Percentiles rank a stretch among this genome's conserved stretches.
These are phyloP conservation scores for Talaromyces sp. DNA, from an alignment of 2,329 filamentous ascomycete genomes.

Conservation along the genomic window DNA sequence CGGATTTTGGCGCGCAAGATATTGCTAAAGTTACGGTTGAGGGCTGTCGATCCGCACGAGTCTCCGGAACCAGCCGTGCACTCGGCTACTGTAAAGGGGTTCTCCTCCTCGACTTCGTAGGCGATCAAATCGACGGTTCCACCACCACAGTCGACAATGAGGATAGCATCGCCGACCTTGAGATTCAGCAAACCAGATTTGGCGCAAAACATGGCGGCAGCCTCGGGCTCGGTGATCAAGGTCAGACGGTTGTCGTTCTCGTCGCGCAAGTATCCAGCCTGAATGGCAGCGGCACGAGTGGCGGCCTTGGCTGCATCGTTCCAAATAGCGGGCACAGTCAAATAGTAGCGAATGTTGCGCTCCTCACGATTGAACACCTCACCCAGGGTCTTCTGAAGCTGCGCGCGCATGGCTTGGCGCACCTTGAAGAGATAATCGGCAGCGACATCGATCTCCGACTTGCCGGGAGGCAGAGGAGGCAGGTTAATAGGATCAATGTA, in stretches of 20 bases:
- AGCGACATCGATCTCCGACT: constrained; percentile 98
- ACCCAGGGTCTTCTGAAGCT: constrained; percentile 90
- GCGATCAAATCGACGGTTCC: constrained; percentile 98
- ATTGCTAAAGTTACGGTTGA: constrained; percentile 98
- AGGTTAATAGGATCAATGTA: constrained; percentile 99
- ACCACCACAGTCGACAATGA: constrained; percentile 97
- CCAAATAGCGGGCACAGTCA: constrained; percentile 99
- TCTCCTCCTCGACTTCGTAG: constrained; percentile 97
- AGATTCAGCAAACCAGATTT: constrained; percentile 94
- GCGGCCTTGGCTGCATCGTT: constrained; percentile 98
- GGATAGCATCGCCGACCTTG: constrained; percentile 96
- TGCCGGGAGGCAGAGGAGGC: constrained; percentile 90
- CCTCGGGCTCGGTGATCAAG: constrained; percentile 92
- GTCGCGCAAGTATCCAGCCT: constrained; percentile 92
- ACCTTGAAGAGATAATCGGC: constrained; percentile 98
- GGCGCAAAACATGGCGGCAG: constrained; percentile 93
- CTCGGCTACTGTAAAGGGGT: constrained; percentile 92
- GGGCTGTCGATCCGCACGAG: constrained; percentile 94
- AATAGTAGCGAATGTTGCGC: constrained; percentile 94
- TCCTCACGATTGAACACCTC: constrained; percentile 98
- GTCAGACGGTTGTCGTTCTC: constrained; percentile 97
- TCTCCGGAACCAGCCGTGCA: constrained; percentile 96
- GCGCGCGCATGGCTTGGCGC: constrained; percentile 91
- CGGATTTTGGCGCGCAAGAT: constrained; percentile 95
- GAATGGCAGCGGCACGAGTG: constrained; percentile 89